Percentiles rank a stretch among this genome's conserved stretches.
phyloP scores from a whole-genome alignment of 257 asterid species.

The Primulina huaijiensis region DNA sequence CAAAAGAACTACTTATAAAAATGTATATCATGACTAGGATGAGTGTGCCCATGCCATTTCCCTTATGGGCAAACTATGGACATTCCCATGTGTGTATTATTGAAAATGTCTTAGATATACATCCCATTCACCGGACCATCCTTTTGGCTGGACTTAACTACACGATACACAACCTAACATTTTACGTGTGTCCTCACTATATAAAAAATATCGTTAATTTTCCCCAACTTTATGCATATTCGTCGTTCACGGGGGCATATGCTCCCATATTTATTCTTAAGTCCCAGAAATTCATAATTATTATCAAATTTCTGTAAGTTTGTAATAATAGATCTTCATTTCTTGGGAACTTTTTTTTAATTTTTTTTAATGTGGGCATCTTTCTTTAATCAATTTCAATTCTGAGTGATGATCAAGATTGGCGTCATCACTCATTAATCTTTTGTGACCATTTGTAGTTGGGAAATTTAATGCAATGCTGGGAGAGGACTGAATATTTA shows the following conservation, averaged over 20 bases:
- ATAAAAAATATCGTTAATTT: slow-evolving; percentile 13
- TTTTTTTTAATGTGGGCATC: slow-evolving; percentile 9
- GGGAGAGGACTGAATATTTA: slow-evolving; percentile 15
- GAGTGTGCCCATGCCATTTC: neutral
- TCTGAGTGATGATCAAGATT: slow-evolving; percentile 14
- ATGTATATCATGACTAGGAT: neutral
- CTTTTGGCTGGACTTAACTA: slow-evolving; percentile 44
- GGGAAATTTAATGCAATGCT: slow-evolving; percentile 34
- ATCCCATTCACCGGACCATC: slow-evolving; percentile 40
- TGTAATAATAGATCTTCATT: neutral
- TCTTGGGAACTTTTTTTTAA: neutral
- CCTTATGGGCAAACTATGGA: slow-evolving; percentile 22
- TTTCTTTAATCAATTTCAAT: neutral
- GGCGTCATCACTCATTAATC: slow-evolving; percentile 3
- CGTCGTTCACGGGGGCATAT: neutral
- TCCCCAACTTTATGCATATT: slow-evolving; percentile 17
- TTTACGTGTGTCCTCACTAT: neutral
- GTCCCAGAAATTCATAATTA: too few species aligned
- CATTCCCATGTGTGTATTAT: slow-evolving; percentile 64
- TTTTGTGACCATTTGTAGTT: slow-evolving; percentile 29
- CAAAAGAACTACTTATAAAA: too few species aligned
- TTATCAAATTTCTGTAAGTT: neutral
- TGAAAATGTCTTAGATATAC: slow-evolving; percentile 37
- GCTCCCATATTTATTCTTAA: neutral
- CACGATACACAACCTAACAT: slow-evolving; percentile 15